Evolutionary conservation across 2,329 filamentous ascomycete species (phyloP).

Genomic region (Zymoseptoria passerinii): DNA sequence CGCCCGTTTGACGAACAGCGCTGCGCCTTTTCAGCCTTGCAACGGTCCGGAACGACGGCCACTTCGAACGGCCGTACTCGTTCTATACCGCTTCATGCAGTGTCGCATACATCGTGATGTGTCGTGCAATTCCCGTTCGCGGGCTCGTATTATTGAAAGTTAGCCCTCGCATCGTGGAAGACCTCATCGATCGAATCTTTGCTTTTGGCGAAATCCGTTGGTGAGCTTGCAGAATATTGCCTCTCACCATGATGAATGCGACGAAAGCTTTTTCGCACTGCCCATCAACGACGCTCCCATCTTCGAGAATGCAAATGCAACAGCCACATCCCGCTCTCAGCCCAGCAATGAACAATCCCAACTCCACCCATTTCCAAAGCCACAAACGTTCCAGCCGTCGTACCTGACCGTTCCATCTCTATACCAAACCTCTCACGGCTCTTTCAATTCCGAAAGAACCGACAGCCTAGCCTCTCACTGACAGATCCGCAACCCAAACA

Average conservation of each 20-base stretch:
- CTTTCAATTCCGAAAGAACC: too few species aligned
- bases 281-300: too few species aligned
- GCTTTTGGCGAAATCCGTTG: neutral
- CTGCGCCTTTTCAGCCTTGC: neutral
- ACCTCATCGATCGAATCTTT: neutral
- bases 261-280: too few species aligned
- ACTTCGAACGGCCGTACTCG: neutral
- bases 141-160: neutral
- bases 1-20: neutral
- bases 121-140: neutral
- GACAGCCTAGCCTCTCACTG: too few species aligned
- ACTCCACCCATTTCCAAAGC: neutral
- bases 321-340: neutral
- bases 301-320: neutral
- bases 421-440: neutral
- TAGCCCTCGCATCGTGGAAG: neutral
- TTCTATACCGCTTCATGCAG: neutral
- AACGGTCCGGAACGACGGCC: neutral
- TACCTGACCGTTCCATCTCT: too few species aligned
- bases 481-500: too few species aligned
- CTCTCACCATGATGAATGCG: too few species aligned
- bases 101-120: neutral
- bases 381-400: neutral
- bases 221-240: too few species aligned
- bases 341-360: neutral